Conservation (phyloP, 2,329 filamentous ascomycete genomes). For the Pseudogymnoascus sp. region DNA sequence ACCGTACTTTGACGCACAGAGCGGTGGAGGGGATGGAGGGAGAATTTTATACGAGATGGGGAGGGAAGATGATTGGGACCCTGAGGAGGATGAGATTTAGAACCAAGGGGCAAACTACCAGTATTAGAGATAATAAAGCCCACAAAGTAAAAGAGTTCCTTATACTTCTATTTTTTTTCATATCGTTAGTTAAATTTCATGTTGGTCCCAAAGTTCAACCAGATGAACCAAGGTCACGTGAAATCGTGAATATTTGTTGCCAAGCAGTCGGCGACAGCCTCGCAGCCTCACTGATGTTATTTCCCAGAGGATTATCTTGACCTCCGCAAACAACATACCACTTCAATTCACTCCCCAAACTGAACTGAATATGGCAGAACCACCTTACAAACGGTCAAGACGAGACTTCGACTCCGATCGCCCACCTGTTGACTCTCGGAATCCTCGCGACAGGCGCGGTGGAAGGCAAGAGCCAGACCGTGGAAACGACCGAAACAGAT, state of each 20-base stretch:
- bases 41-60: slow-evolving; percentile 97
- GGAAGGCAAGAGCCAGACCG: slow-evolving; percentile 28
- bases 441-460: slow-evolving; percentile 23
- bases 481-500: slow-evolving; percentile 26
- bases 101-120: slow-evolving; percentile 15
- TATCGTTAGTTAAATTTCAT: not conserved
- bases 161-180: not conserved
- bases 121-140: not conserved
- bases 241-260: not conserved
- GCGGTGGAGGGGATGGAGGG: slow-evolving; percentile 74
- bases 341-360: not conserved
- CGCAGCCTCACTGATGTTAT: slow-evolving; percentile 2
- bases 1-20: slow-evolving; percentile 96
- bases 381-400: slow-evolving; percentile 40
- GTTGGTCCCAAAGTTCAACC: not conserved
- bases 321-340: not conserved
- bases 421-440: not conserved
- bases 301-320: not conserved
- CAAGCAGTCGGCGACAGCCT: not conserved
- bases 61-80: slow-evolving; percentile 91
- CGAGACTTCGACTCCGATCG: slow-evolving; percentile 35
- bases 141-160: not conserved
- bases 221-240: not conserved
- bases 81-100: slow-evolving; percentile 74
- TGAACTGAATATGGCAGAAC: slow-evolving; percentile 39